phyloP scores from a whole-genome alignment of 306 rosid genomes.

The Neltuma alba region DNA sequence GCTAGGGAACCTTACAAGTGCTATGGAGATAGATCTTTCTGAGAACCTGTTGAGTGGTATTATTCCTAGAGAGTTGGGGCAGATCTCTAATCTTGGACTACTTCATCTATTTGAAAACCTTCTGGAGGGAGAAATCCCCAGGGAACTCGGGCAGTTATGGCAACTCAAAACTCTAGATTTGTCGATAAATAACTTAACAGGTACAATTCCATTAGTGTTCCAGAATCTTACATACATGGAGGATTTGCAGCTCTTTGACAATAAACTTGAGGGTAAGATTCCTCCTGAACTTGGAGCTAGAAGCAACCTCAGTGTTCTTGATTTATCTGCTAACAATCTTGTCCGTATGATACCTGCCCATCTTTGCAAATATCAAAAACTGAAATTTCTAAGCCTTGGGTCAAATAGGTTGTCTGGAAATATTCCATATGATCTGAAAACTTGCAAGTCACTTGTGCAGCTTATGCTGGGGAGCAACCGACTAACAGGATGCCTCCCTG shows the following conservation, averaged over 20 bases:
- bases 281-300: slow-evolving; percentile 68
- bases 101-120: slow-evolving; percentile 78
- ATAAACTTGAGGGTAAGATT: slow-evolving; percentile 68
- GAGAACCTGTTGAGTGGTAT: slow-evolving; percentile 64
- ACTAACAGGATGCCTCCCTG: slow-evolving; percentile 63
- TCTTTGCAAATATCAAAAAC: slow-evolving; percentile 58
- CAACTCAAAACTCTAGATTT: slow-evolving; percentile 54
- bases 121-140: slow-evolving; percentile 64
- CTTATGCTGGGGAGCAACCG: slow-evolving; percentile 70
- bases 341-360: slow-evolving; percentile 63
- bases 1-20: slow-evolving; percentile 67
- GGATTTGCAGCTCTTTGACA: slow-evolving; percentile 79
- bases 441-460: slow-evolving; percentile 71
- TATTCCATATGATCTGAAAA: slow-evolving; percentile 64
- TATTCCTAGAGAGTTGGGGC: slow-evolving; percentile 66
- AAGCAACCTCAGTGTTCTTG: slow-evolving; percentile 60
- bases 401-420: slow-evolving; percentile 70
- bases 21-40: slow-evolving; percentile 69
- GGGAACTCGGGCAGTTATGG: slow-evolving; percentile 59
- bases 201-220: slow-evolving; percentile 66
- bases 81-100: slow-evolving; percentile 58
- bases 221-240: slow-evolving; percentile 58
- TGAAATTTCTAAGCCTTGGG: slow-evolving; percentile 75
- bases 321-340: slow-evolving; percentile 67
- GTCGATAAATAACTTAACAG: slow-evolving; percentile 68